Evolutionary conservation across 495 filamentous ascomycete species (phyloP).

Genomic region (Aspergillus heteromorphus): DNA sequence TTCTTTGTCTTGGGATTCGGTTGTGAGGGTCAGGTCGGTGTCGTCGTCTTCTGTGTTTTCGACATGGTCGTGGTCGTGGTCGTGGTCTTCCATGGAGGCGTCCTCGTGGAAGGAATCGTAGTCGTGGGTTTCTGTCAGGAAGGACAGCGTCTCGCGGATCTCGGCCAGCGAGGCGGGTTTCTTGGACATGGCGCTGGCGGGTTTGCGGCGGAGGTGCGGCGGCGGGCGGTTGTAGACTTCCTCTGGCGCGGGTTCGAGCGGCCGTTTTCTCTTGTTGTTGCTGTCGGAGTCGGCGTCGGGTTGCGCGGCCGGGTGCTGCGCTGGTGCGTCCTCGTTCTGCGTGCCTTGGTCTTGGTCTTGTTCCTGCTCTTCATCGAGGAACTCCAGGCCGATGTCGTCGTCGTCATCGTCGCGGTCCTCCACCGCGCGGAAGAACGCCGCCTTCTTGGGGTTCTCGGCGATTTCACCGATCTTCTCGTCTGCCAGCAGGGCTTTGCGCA

Average conservation of each 20-base stretch:
- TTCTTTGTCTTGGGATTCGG: neutral
- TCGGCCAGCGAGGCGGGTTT: slow-evolving; percentile 67
- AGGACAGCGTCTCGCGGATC: slow-evolving; percentile 73
- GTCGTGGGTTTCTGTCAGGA: slow-evolving; percentile 71
- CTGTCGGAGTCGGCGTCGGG: slow-evolving; percentile 21
- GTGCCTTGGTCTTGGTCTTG: slow-evolving; percentile 14
- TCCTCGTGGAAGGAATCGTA: slow-evolving; percentile 47
- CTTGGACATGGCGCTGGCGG: slow-evolving; percentile 46
- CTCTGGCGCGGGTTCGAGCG: slow-evolving; percentile 39
- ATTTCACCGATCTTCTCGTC: slow-evolving; percentile 89
- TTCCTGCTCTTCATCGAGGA: slow-evolving; percentile 55
- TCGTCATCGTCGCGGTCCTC: slow-evolving; percentile 71
- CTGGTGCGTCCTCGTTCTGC: slow-evolving; percentile 35
- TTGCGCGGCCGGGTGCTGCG: slow-evolving; percentile 34
- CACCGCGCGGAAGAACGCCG: slow-evolving; percentile 83
- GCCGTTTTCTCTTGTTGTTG: slow-evolving; percentile 51
- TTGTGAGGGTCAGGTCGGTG: neutral
- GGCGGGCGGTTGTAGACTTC: slow-evolving; percentile 52
- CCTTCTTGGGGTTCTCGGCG: slow-evolving; percentile 82
- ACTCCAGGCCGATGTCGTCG: slow-evolving; percentile 72
- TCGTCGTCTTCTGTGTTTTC: too few species aligned
- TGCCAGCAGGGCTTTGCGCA: slow-evolving; percentile 82
- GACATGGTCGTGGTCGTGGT: slow-evolving; percentile 17
- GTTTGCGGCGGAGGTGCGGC: slow-evolving; percentile 61
- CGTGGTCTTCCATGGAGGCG: slow-evolving; percentile 36